These are phyloP conservation scores for Penicillium lividum DNA, from an alignment of 495 filamentous ascomycete genomes.

Conservation along the genomic window DNA sequence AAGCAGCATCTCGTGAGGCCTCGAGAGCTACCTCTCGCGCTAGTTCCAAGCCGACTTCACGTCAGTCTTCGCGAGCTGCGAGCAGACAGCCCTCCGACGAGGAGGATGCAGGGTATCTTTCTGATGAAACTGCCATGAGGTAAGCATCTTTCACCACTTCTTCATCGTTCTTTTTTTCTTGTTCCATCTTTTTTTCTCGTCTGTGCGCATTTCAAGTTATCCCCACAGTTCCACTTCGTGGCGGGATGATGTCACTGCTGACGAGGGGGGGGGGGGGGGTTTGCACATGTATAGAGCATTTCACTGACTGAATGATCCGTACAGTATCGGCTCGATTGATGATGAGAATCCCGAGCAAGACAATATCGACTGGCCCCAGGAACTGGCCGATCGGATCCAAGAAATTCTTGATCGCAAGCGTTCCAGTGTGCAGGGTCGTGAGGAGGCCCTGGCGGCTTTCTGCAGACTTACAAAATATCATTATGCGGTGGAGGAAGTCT, in stretches of 20 bases:
- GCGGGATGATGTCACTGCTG: constrained; percentile 43
- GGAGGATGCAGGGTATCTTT: constrained; percentile 65
- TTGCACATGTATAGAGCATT: no score
- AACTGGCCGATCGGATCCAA: constrained; percentile 69
- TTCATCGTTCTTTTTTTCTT: constrained; percentile 7
- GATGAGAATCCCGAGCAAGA: constrained; percentile 60
- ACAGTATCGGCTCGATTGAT: constrained; percentile 53
- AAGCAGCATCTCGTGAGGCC: constrained; percentile 72
- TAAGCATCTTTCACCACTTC: constrained; percentile 38
- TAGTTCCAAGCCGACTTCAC: constrained; percentile 62
- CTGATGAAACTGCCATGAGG: constrained; percentile 72
- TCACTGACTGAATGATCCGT: constrained; percentile 13
- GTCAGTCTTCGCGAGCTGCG: constrained; percentile 55
- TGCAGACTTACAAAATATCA: constrained; percentile 71
- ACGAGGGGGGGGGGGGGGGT: no score
- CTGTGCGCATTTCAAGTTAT: constrained; percentile 22
- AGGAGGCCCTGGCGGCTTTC: constrained; percentile 69
- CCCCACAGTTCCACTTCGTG: constrained; percentile 27
- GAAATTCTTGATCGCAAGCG: constrained; percentile 87
- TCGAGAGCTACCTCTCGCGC: constrained; percentile 65
- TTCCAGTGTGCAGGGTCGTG: constrained; percentile 76
- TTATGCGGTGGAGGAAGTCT: constrained; percentile 68
- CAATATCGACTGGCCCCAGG: constrained; percentile 62
- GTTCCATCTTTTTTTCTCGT: constrained; percentile 16
- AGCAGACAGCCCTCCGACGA: constrained; percentile 73